Base-by-base conservation (phyloP, 176 grass and related monocot species). In the Oryza australiensis region DNA sequence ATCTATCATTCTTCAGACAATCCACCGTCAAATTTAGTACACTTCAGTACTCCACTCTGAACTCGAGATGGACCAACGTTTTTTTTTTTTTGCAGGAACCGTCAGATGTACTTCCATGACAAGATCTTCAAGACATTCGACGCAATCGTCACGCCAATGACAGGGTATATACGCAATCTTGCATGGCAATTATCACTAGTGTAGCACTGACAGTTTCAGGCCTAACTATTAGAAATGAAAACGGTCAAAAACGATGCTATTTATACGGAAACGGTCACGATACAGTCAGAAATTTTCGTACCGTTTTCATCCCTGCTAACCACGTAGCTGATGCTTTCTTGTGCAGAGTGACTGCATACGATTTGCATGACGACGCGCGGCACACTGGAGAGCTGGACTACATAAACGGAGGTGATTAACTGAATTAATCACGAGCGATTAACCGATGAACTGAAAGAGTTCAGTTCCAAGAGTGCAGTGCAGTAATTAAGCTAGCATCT, bases 71-170 rank as follows among this genome's bases (percentile, higher is more conserved):
- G 22, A 24, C 35, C 48, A 46, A 46, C 43, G 5, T n/a, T 37
- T 8, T 32, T 32, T 30, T 23, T 28, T 68, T 16, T 18, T 28
- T 68, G 41, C 85, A 97, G 94, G 83, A 83, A 81, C 26, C 88
- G 95, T 33, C 95, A 98, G 87, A 94, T 89, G 75, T 77, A 88
- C 64, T 98, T 98, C 84, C 95, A 98, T 65, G 62, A 89, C 7
- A 86, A 88, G 79, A 94, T 94, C 66, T 98, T 94, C 40, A 74
- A 86, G 82, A 76, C 3, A 4, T 88, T 90, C 18, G 92, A 98
- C 55, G 95, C 92, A 1, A 94, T 93, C 7, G 95, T 98, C 45
- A 89, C 95, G 10, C 95, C 95, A 1, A 98, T 89, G 83, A 94
- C 88, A 26, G 11, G 64, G 37, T 40, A 10, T 7, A 35, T 78